Base-by-base conservation (phyloP, 1,284 basidiomycete species). In the Sporisorium iseilematis-ciliati region DNA sequence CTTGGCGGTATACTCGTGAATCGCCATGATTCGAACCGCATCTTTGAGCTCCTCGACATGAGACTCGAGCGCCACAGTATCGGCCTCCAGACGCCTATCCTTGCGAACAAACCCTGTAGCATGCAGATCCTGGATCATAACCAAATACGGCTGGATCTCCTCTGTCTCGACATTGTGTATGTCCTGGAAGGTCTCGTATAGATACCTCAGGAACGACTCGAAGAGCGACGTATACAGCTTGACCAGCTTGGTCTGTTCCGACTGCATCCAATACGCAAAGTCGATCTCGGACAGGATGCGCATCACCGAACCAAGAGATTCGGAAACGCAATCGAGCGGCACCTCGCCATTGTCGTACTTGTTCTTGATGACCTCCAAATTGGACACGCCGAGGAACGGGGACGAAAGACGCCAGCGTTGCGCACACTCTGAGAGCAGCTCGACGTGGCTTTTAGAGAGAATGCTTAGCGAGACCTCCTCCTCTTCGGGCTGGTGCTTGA, bases 401-500 rank as follows among this genome's bases (percentile, higher is more conserved):
- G 92, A 89, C 8, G 91, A 89, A 61, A 99, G 91, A 59, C 96
- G 88, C 97, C 97, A 98, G 45, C 93, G 89, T 62, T 91, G 82
- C 1, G 94, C 94, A 79, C 94, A 95, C 81, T 95, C 92, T 58
- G 91, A 91, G 66, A 98, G 90, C 38, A 99, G 87, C 62, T 93
- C 91, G 48, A 93, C 88, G 84, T 98, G 94, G 18, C 89, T 83
- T 0, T 89, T 82, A 0, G 93, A 94, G n/a, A 99, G 87, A 61
- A 99, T 98, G 11, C 93, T 93, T 33, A 99, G 87, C 1, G 94
- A 94, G 4, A 99, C 96, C 86, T 99, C 95, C 77, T 98, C 94
- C 79, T 95, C 93, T 77, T 97, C 96, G 35, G 94, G 92, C 38
- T 97, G 91, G 49, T 92, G 91, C 65, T 92, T 88, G 91, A 99